Evolutionary conservation across 176 grass and related monocot species (phyloP), one percentile per base, ranked within the genome.

Genomic region (Typha latifolia): DNA sequence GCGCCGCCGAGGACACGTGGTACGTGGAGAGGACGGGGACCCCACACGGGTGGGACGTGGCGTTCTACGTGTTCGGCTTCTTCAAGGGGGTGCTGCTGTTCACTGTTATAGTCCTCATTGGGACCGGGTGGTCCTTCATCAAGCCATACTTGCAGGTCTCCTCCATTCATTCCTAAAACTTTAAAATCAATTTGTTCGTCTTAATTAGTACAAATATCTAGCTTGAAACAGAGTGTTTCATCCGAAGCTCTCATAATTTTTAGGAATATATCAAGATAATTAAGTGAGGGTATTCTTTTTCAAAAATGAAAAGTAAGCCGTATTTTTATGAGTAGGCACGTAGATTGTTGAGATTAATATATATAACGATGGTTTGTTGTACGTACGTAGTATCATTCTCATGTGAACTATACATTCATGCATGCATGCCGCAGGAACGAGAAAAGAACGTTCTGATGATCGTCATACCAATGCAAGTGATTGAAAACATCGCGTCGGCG

Each of bases 61-160:
- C 77, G 2, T 90, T 90, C 82, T 90, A 86, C 73, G 80, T 86
- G 0, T 90, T 83, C 34, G 83, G 83, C 4, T 90, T 90, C 77
- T 77, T 86, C 79, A 90, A 90, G 79, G 80, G 82, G 65, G 55
- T 90, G 32, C 72, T 85, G 0, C 82, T 90, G 61, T 86, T 90
- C 73, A 86, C 87, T 5, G 69, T 90, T 51, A 83, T 86, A 55
- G 80, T 86, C 2, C 87, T 90, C 77, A 72, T 90, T 49, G 87
- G 87, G 79, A 90, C 87, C 48, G 82, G 87, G 16, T 90, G 87
- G 83, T 90, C 87, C 31, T 90, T 86, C 80, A 5, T 86, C 1
- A 86, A 90, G 62, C 87, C 87, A 0, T 90, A 80, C 34, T 79
- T 90, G 34, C 87, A 90, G 84, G 86, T 74, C 19, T 56, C 51